Conservation (phyloP, 805 yeast species). For the Cyberlindnera mrakii region DNA sequence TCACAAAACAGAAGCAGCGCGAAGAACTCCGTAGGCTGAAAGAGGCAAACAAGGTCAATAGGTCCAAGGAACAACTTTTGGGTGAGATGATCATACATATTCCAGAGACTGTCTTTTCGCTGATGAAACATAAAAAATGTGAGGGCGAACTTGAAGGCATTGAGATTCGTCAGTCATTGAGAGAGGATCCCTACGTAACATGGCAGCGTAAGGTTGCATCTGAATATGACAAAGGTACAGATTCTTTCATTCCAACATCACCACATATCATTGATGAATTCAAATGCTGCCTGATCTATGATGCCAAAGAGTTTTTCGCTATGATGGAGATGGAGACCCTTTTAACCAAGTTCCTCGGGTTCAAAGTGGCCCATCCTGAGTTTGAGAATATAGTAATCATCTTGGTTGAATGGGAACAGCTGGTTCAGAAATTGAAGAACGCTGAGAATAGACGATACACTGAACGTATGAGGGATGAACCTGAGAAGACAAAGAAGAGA, state of each 20-base stretch:
- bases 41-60: conserved; percentile 31
- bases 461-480: conserved; percentile 25
- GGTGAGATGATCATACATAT: conserved; percentile 43
- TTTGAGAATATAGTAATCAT: conserved; percentile 35
- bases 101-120: conserved; percentile 26
- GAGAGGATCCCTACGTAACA: conserved; percentile 23
- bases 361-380: conserved; percentile 15
- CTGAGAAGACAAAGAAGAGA: not conserved
- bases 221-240: conserved; percentile 40
- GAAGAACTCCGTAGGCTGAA: conserved; percentile 16
- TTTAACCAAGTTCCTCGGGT: conserved; percentile 19
- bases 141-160: conserved; percentile 18
- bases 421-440: conserved; percentile 36
- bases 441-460: conserved; percentile 42
- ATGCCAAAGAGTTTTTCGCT: conserved; percentile 39
- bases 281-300: conserved; percentile 36
- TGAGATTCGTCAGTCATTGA: conserved; percentile 19
- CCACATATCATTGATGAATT: conserved; percentile 37
- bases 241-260: conserved; percentile 49
- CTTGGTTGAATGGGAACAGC: conserved; percentile 43
- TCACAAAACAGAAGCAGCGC: conserved; percentile 7
- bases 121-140: conserved; percentile 26
- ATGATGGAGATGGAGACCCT: conserved; percentile 25
- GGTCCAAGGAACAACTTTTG: conserved; percentile 45
- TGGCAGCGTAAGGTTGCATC: conserved; percentile 49